Base-by-base conservation (phyloP, 2,329 filamentous ascomycete genomes). In the Chaetomiaceae sp. region DNA sequence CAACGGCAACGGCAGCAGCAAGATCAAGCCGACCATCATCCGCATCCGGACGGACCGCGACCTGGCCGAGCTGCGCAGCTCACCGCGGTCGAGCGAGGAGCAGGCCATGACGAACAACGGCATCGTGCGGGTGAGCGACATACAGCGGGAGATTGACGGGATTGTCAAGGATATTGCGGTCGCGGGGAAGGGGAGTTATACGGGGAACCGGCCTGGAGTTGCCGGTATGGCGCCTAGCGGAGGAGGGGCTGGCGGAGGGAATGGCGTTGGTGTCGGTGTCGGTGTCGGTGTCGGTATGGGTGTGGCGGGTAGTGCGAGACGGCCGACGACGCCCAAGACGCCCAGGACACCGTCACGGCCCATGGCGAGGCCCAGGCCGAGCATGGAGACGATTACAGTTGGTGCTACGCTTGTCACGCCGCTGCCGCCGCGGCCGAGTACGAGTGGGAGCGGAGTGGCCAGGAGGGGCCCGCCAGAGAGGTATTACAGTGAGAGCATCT, bases 61-160 rank as follows among this genome's bases (percentile, higher is more conserved):
- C 27, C 23, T 59, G 9, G 55, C 52, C 20, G 58, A 62, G 51
- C 64, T 68, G 47, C 61, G 65, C 36, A 64, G 64, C 48, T 66
- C 64, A 11, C 66, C 68, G 3, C 61, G 64, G 5, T 57, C 60
- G 4, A 68, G 66, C 58, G 65, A 68, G 42, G 67, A 70, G 46
- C 65, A 69, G 54, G 61, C 65, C 23, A 69, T 69, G 67, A 68
- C 66, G 3, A 63, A 54, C 55, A 65, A 67, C 51, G 67, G 66
- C 27, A 68, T 68, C 41, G 63, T 69, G 66, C 67, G 61, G 4
- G 61, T 66, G 23, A 64, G 62, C 46, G 61, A 64, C 40, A 60
- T 66, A 38, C 63, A 66, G 57, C 51, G 64, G 8, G 64, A 67
- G 55, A 65, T 66, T 54, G 65, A 69, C 41, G 62, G 48, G 25